phyloP scores from a whole-genome alignment of 305 asterid species.

The Nicotiana rustica region DNA sequence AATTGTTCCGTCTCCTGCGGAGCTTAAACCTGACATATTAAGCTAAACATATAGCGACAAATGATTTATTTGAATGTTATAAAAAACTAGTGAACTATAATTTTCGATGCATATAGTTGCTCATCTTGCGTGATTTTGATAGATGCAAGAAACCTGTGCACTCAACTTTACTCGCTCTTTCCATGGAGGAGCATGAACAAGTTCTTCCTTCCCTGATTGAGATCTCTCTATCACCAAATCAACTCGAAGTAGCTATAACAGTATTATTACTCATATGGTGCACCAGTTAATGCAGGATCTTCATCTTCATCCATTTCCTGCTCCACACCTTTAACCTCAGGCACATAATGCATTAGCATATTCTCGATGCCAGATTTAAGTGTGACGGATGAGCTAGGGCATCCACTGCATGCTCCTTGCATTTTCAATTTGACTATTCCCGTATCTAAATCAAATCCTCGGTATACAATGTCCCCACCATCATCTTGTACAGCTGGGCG shows the following conservation, averaged over 20 bases:
- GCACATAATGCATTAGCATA: conserved; percentile 96
- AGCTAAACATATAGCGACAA: conserved; percentile 12
- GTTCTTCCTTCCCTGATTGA: neutral
- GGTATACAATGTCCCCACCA: conserved; percentile 91
- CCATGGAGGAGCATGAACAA: conserved; percentile 17
- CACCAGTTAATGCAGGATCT: conserved; percentile 60
- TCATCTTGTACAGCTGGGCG: conserved; percentile 98
- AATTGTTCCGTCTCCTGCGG: neutral
- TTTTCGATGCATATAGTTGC: neutral
- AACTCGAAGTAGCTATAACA: neutral
- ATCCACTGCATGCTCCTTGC: conserved; percentile 99
- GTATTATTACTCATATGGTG: conserved; percentile 60
- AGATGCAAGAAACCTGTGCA: neutral
- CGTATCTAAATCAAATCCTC: conserved; percentile 68
- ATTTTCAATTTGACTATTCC: conserved; percentile 87
- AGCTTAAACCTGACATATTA: neutral
- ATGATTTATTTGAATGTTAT: conserved; percentile 1
- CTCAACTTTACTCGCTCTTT: neutral
- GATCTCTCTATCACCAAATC: neutral
- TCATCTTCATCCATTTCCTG: conserved; percentile 91
- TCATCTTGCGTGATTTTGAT: neutral
- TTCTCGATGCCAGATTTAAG: conserved; percentile 95
- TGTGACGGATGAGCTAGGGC: conserved; percentile 97
- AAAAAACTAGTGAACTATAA: neutral
- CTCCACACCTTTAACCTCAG: conserved; percentile 89